Evolutionary conservation across 441 rosid genomes (phyloP).

Genomic region (Iberis amara): DNA sequence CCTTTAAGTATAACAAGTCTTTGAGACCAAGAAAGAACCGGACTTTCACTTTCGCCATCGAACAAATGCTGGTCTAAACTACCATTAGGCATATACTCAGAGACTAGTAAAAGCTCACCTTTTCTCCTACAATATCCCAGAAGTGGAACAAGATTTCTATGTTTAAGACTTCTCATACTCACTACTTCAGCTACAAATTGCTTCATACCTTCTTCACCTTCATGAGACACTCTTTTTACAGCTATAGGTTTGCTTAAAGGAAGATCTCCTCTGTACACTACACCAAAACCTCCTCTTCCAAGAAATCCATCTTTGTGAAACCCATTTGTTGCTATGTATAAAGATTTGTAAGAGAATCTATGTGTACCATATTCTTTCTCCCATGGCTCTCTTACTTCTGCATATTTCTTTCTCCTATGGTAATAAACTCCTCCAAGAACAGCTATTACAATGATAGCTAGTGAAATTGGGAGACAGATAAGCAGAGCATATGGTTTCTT

Average conservation of each 20-base stretch:
- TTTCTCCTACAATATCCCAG: constrained; percentile 55
- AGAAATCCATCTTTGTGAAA: constrained; percentile 40
- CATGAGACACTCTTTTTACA: constrained; percentile 45
- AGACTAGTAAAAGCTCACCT: constrained; percentile 46
- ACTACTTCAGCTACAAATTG: constrained; percentile 54
- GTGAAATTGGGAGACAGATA: neutral
- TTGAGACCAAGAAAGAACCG: constrained; percentile 37
- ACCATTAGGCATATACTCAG: constrained; percentile 49
- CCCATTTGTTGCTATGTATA: constrained; percentile 54
- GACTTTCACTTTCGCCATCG: constrained; percentile 7
- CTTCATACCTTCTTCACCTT: constrained; percentile 46
- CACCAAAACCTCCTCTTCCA: constrained; percentile 56
- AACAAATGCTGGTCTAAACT: constrained; percentile 46
- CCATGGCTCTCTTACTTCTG: constrained; percentile 46
- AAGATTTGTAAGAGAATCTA: constrained; percentile 42
- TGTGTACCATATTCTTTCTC: constrained; percentile 46
- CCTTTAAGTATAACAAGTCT: constrained; percentile 45
- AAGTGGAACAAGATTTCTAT: constrained; percentile 52
- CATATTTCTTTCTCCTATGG: constrained; percentile 31
- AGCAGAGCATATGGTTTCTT: constrained; percentile 13
- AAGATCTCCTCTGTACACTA: constrained; percentile 46
- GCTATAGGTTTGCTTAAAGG: constrained; percentile 37
- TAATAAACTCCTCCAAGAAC: constrained; percentile 28
- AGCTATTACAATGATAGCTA: constrained; percentile 12
- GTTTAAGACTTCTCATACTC: constrained; percentile 48